phyloP scores from a whole-genome alignment of 2,329 filamentous ascomycete species.

The Apiospora arundinis region DNA sequence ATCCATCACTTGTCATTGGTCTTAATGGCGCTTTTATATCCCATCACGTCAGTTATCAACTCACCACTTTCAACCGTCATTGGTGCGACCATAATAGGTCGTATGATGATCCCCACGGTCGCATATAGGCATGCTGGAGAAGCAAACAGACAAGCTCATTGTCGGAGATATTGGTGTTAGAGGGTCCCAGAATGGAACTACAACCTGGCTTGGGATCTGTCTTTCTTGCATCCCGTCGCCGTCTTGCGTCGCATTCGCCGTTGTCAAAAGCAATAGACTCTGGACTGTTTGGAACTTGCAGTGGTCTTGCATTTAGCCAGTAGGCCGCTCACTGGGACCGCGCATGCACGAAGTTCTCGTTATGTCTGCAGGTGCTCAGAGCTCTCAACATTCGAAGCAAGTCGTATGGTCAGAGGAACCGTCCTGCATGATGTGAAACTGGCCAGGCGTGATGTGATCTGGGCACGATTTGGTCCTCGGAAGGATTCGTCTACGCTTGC shows the following conservation, averaged over 20 bases:
- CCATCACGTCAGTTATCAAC: background rate
- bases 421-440: background rate
- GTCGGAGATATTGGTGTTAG: background rate
- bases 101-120: conserved; percentile 8
- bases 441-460: background rate
- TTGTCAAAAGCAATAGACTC: background rate
- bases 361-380: background rate
- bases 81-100: conserved; percentile 2
- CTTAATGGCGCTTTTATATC: background rate
- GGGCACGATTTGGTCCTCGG: background rate
- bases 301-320: background rate
- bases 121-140: background rate
- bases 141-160: background rate
- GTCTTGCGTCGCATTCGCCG: conserved; percentile 4
- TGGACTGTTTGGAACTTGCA: background rate
- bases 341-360: background rate
- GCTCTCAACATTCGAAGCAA: background rate
- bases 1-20: conserved; percentile 1
- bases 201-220: background rate
- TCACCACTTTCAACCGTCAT: background rate
- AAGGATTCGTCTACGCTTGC: background rate
- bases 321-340: background rate
- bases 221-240: background rate
- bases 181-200: background rate
- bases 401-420: background rate